These are phyloP conservation scores for Leccinellum luteum DNA, from an alignment of 768 basidiomycete species.

Conservation along the genomic window DNA sequence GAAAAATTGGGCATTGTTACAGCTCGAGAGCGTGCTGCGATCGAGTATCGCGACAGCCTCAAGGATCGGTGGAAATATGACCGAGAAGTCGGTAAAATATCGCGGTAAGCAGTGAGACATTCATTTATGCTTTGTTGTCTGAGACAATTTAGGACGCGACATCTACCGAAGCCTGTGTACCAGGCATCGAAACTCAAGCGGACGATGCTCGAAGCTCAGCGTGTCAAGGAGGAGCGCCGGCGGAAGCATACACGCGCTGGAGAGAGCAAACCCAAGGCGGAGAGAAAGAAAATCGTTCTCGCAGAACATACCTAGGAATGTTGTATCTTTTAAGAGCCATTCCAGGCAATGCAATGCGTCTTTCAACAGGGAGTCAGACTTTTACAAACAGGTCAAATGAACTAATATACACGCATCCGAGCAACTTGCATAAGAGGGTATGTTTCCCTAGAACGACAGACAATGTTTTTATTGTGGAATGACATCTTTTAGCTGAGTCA, in stretches of 20 bases:
- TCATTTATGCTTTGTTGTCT: conserved; percentile 3
- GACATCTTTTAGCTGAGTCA: conserved; percentile 46
- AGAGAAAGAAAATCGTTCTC: conserved; percentile 85
- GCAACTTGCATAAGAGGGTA: background rate
- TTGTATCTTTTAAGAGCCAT: conserved; percentile 12
- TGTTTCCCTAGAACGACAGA: background rate
- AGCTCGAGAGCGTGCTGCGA: conserved; percentile 83
- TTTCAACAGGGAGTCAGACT: background rate
- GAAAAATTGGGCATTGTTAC: conserved; percentile 91
- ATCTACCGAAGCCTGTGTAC: conserved; percentile 89
- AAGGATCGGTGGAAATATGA: conserved; percentile 89
- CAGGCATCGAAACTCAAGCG: conserved; percentile 84
- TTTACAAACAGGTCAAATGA: background rate
- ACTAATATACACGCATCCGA: conserved; percentile 2
- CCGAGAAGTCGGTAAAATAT: conserved; percentile 73
- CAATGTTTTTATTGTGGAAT: conserved; percentile 13
- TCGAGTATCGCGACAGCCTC: conserved; percentile 89
- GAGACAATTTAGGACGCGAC: conserved; percentile 53
- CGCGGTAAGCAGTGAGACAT: conserved; percentile 53
- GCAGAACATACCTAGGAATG: conserved; percentile 57
- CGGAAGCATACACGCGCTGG: conserved; percentile 87
- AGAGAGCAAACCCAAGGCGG: conserved; percentile 83
- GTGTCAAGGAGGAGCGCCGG: conserved; percentile 92
- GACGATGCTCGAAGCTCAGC: conserved; percentile 86
- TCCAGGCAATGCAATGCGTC: conserved; percentile 5